phyloP scores from a whole-genome alignment of 257 asterid genomes.

The Rhazya stricta region DNA sequence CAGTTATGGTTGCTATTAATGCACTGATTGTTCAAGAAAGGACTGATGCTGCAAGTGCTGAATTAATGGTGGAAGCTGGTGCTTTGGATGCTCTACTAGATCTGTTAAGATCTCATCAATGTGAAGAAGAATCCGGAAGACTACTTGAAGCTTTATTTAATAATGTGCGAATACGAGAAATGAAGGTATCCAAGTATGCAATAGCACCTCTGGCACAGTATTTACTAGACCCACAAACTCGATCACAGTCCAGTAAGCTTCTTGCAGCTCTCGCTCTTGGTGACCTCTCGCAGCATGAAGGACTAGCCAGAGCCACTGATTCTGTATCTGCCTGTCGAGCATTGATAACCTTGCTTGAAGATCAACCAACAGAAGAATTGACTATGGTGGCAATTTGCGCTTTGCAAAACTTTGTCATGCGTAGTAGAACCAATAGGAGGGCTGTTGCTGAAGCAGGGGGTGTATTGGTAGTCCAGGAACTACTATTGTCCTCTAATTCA shows the following conservation, averaged over 20 bases:
- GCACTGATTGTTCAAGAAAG: constrained; percentile 69
- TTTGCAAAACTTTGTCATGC: constrained; percentile 72
- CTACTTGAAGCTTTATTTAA: constrained; percentile 70
- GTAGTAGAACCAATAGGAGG: constrained; percentile 81
- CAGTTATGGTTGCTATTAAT: constrained; percentile 52
- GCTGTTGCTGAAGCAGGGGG: constrained; percentile 90
- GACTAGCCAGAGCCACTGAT: constrained; percentile 72
- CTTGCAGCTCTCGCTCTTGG: constrained; percentile 85
- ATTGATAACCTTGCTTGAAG: constrained; percentile 53
- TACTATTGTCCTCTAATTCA: constrained; percentile 51
- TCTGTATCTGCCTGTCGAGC: constrained; percentile 81
- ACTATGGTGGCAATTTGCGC: constrained; percentile 75
- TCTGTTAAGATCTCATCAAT: constrained; percentile 74
- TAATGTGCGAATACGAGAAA: constrained; percentile 55
- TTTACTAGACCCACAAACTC: constrained; percentile 81
- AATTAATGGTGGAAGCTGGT: constrained; percentile 75
- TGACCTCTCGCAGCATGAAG: constrained; percentile 85
- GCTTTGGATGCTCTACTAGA: constrained; percentile 75
- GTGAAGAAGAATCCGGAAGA: constrained; percentile 66
- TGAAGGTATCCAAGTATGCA: constrained; percentile 73
- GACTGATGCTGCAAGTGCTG: constrained; percentile 55
- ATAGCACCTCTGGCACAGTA: constrained; percentile 85
- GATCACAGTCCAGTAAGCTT: constrained; percentile 59
- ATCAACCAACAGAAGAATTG: constrained; percentile 77
- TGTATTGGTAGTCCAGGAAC: constrained; percentile 63